These are phyloP conservation scores for Kwoniella shandongensis DNA, from an alignment of 768 basidiomycete genomes.

Conservation along the genomic window DNA sequence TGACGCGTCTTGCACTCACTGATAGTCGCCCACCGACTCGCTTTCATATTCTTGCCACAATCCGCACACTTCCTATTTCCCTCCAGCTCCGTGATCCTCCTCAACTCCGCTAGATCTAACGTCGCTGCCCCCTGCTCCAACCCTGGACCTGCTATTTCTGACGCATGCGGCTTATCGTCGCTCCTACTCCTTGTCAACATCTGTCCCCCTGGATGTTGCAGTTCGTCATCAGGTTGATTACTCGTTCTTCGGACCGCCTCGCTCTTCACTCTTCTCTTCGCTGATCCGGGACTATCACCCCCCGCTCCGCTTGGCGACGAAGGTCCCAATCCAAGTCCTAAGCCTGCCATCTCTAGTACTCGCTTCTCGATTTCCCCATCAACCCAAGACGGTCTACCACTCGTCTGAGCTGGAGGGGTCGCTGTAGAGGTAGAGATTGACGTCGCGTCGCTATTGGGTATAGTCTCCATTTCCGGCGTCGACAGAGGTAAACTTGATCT, in stretches of 20 bases:
- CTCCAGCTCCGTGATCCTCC: conserved; percentile 37
- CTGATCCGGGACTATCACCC: conserved; percentile 4
- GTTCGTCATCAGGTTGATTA: conserved; percentile 3
- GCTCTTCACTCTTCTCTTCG: conserved; percentile 25
- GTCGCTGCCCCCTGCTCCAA: neutral
- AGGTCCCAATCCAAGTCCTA: conserved; percentile 61
- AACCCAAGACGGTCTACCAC: conserved; percentile 5
- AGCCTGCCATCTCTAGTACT: conserved; percentile 78
- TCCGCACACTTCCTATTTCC: conserved; percentile 49
- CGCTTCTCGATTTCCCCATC: conserved; percentile 63
- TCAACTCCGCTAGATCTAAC: conserved; percentile 41
- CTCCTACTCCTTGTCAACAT: conserved; percentile 20
- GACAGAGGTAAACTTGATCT: conserved; percentile 13
- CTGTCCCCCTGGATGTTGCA: conserved; percentile 1
- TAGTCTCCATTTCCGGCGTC: conserved; percentile 7
- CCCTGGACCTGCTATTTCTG: neutral
- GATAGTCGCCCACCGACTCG: conserved; percentile 51
- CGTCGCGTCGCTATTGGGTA: neutral
- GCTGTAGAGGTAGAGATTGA: neutral
- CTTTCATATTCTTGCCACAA: conserved; percentile 47
- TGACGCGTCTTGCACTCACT: conserved; percentile 30
- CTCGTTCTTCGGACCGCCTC: conserved; percentile 16
- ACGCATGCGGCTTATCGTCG: conserved; percentile 19
- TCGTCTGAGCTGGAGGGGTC: neutral
- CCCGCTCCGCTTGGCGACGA: neutral